Evolutionary conservation across 2,329 filamentous ascomycete species (phyloP).

Genomic region (Fonsecaea monophora): DNA sequence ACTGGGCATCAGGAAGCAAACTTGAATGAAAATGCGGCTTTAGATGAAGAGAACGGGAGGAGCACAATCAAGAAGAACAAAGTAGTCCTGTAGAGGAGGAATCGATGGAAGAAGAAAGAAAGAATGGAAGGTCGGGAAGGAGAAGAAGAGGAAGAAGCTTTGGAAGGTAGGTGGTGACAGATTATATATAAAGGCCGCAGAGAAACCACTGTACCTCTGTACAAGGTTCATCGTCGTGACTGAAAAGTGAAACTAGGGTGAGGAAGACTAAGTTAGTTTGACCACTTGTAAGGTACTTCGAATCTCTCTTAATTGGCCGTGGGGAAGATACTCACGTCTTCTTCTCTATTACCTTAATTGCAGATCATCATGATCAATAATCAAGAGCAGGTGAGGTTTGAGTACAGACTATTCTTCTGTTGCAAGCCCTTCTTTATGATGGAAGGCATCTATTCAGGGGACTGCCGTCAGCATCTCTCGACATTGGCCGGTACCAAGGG

Average conservation of each 20-base stretch:
- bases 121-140: neutral
- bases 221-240: too few relatives aligned
- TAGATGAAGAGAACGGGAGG: neutral
- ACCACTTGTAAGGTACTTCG: too few relatives aligned
- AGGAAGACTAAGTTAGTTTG: too few relatives aligned
- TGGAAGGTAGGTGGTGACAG: neutral
- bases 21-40: neutral
- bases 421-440: slow-evolving; percentile 36
- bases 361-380: neutral
- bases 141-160: neutral
- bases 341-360: neutral
- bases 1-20: neutral
- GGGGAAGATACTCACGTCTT: neutral
- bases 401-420: neutral
- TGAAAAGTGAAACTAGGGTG: too few relatives aligned
- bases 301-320: neutral
- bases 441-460: slow-evolving; percentile 45
- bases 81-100: neutral
- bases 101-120: neutral
- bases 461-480: slow-evolving; percentile 37
- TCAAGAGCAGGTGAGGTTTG: neutral
- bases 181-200: neutral
- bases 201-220: too few relatives aligned
- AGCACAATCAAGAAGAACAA: neutral
- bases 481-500: slow-evolving; percentile 13